Percentiles rank a stretch among this genome's conserved stretches.
These are phyloP conservation scores for Calonectria crousiana DNA, from an alignment of 2,329 filamentous ascomycete genomes.

Conservation along the genomic window DNA sequence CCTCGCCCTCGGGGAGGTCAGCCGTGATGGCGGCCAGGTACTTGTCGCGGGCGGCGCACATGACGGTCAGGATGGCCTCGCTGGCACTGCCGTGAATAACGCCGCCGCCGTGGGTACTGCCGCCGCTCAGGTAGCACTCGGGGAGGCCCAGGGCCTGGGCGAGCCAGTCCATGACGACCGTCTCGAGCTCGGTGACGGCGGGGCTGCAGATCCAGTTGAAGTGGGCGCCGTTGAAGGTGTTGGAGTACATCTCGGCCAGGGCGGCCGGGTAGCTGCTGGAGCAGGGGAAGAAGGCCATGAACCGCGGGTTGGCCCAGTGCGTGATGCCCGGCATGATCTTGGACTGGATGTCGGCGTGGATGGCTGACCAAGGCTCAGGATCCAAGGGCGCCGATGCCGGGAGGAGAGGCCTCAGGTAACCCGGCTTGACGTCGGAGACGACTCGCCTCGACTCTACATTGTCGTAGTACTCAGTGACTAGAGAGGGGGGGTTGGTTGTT, in stretches of 20 bases:
- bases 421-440: constrained; percentile 82
- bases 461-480: constrained; percentile 88
- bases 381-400: constrained; percentile 74
- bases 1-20: constrained; percentile 63
- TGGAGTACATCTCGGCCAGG: constrained; percentile 91
- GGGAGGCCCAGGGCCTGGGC: constrained; percentile 82
- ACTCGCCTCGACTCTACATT: constrained; percentile 78
- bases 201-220: constrained; percentile 99
- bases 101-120: constrained; percentile 80
- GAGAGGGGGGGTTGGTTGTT: constrained; percentile 1
- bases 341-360: constrained; percentile 84
- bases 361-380: constrained; percentile 81
- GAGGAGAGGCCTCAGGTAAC: constrained; percentile 85
- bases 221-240: constrained; percentile 87
- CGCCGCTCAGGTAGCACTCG: constrained; percentile 77
- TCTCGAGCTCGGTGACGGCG: constrained; percentile 93
- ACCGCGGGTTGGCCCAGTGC: constrained; percentile 94
- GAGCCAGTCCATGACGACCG: constrained; percentile 92
- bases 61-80: constrained; percentile 86
- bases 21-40: constrained; percentile 74
- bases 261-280: constrained; percentile 85
- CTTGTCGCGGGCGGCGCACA: constrained; percentile 88
- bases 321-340: constrained; percentile 94
- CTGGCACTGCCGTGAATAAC: constrained; percentile 95
- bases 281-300: constrained; percentile 96